phyloP scores from a whole-genome alignment of 208 protist genomes.

The Leptomonas pyrrhocoris region DNA sequence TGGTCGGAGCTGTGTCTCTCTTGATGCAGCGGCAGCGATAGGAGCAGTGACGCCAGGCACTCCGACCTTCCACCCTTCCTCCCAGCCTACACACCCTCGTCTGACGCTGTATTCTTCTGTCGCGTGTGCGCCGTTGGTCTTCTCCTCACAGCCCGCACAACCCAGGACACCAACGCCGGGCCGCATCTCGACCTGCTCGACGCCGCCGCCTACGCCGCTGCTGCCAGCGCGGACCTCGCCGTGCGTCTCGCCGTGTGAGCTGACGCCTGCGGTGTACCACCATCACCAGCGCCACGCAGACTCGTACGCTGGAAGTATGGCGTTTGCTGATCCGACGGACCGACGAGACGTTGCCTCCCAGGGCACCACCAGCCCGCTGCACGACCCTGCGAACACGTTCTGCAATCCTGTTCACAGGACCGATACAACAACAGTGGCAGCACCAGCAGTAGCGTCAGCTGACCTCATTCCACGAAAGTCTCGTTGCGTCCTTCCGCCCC shows the following conservation, averaged over 20 bases:
- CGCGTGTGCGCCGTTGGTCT: slow-evolving; percentile 6
- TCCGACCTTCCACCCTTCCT: not conserved
- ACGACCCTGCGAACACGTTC: not conserved
- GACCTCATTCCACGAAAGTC: slow-evolving; percentile 1
- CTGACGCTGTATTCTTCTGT: not conserved
- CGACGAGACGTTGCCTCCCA: not conserved
- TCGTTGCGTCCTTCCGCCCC: not conserved
- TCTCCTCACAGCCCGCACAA: not conserved
- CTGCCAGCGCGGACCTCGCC: not conserved
- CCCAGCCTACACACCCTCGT: not conserved
- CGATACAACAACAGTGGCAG: not conserved
- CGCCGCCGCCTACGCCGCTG: slow-evolving; percentile 1
- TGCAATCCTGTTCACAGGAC: no score
- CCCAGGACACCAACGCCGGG: not conserved
- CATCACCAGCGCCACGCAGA: not conserved
- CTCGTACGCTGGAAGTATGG: not conserved
- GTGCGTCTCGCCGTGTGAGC: not conserved
- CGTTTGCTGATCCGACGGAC: not conserved
- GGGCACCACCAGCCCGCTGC: not conserved
- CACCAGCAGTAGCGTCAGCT: not conserved
- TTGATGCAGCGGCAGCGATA: not conserved
- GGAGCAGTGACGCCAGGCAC: not conserved
- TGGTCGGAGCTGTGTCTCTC: not conserved
- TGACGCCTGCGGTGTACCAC: not conserved
- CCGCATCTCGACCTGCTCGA: slow-evolving; percentile 5